These are phyloP conservation scores for Fonsecaea nubica DNA, from an alignment of 2,329 filamentous ascomycete genomes.

Conservation along the genomic window DNA sequence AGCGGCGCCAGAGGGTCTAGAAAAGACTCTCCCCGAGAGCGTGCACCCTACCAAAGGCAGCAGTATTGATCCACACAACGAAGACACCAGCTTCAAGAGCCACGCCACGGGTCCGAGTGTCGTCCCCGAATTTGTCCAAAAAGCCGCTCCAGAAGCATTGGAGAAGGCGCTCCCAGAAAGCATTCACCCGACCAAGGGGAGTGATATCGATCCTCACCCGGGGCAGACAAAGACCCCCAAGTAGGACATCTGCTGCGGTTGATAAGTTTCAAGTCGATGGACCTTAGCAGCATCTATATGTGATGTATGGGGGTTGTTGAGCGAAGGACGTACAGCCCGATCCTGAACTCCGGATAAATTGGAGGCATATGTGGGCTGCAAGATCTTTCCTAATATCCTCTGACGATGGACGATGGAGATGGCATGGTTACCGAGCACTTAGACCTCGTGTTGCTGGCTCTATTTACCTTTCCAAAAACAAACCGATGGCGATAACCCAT, in stretches of 20 bases:
- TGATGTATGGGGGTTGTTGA: too few relatives aligned
- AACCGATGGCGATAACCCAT: too few relatives aligned
- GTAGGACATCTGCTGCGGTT: neutral
- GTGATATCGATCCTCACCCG: constrained; percentile 13
- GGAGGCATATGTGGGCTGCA: too few relatives aligned
- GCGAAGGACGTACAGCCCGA: neutral
- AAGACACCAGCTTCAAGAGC: constrained; percentile 4
- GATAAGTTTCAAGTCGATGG: neutral
- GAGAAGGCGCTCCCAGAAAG: constrained; percentile 13
- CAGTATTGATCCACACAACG: neutral
- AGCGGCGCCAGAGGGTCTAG: neutral
- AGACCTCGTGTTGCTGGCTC: too few relatives aligned
- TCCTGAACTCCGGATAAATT: neutral
- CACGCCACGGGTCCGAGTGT: constrained; percentile 13
- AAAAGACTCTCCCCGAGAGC: neutral
- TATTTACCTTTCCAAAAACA: too few relatives aligned
- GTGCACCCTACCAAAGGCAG: constrained; percentile 6
- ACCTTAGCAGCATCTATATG: neutral
- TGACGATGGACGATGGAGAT: too few relatives aligned
- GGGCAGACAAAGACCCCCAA: neutral
- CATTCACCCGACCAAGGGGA: constrained; percentile 12
- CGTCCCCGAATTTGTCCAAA: constrained; percentile 14
- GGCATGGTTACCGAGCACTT: too few relatives aligned
- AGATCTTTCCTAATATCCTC: too few relatives aligned
- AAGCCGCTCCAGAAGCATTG: constrained; percentile 6